phyloP scores from a whole-genome alignment of 495 filamentous ascomycete species.

The Hypomontagnella submonticulosa region DNA sequence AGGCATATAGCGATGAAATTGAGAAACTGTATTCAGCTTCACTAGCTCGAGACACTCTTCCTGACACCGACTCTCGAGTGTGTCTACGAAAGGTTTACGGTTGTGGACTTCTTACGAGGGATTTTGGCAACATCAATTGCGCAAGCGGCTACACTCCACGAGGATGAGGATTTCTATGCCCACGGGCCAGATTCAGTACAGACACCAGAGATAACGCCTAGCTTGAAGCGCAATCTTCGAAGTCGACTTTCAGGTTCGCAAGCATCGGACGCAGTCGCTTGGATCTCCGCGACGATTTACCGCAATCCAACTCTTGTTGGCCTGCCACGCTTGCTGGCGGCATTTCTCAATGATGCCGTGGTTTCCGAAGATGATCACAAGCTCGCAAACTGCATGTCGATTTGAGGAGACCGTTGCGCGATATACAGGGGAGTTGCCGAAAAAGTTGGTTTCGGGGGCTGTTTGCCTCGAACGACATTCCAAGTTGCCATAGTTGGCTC shows the following conservation, averaged over 20 bases:
- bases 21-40: not conserved
- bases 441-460: not conserved
- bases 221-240: slow-evolving; percentile 11
- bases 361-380: not conserved
- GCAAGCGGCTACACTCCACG: not conserved
- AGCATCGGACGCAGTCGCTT: not conserved
- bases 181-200: slow-evolving; percentile 30
- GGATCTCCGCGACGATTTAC: slow-evolving; percentile 17
- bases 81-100: slow-evolving; percentile 1
- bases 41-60: not conserved
- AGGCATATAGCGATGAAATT: slow-evolving; percentile 52
- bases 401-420: not conserved
- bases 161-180: slow-evolving; percentile 19
- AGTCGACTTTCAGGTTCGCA: slow-evolving; percentile 36
- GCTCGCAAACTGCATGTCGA: not conserved
- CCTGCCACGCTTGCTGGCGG: not conserved
- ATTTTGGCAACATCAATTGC: slow-evolving; percentile 13
- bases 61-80: not conserved
- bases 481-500: slow-evolving; percentile 58
- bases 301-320: not conserved
- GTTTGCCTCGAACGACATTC: not conserved
- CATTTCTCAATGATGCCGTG: not conserved
- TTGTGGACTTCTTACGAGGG: slow-evolving; percentile 34
- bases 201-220: slow-evolving; percentile 14
- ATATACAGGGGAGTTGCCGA: not conserved